A percentile compares a stretch with the other conserved stretches of the same genome.
Evolutionary conservation across 2,329 filamentous ascomycete genomes (phyloP).

Genomic region (Colletotrichum falcatum): DNA sequence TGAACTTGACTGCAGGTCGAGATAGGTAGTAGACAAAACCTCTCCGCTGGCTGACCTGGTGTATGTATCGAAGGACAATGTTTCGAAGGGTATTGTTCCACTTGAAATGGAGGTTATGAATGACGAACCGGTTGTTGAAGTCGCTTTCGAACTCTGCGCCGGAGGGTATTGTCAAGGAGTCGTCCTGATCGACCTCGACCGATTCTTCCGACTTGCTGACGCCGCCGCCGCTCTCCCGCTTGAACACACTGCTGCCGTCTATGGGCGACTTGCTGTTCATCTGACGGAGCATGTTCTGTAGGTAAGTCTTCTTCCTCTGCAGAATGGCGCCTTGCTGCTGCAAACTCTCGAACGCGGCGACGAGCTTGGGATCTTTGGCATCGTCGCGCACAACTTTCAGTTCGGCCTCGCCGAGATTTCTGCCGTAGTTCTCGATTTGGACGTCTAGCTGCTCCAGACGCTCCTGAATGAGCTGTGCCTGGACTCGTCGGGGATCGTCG

Average conservation of each 20-base stretch:
- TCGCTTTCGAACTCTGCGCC: conserved; percentile 89
- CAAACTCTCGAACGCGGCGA: conserved; percentile 71
- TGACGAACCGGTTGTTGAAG: conserved; percentile 97
- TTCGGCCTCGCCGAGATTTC: conserved; percentile 80
- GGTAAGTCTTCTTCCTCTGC: conserved; percentile 67
- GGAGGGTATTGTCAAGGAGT: conserved; percentile 74
- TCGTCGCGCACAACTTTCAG: conserved; percentile 69
- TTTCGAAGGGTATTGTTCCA: conserved; percentile 98
- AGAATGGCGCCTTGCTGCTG: conserved; percentile 67
- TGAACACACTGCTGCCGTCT: conserved; percentile 46
- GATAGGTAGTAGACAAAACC: conserved; percentile 99
- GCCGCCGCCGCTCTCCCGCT: conserved; percentile 44
- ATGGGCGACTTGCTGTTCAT: conserved; percentile 54
- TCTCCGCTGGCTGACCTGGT: conserved; percentile 94
- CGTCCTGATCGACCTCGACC: conserved; percentile 63
- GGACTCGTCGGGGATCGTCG: conserved; percentile 89
- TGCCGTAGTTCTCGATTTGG: conserved; percentile 81
- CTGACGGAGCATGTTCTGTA: conserved; percentile 69
- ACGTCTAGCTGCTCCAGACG: conserved; percentile 82
- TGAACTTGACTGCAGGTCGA: conserved; percentile 95
- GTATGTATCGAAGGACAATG: conserved; percentile 95
- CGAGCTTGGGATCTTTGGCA: conserved; percentile 61
- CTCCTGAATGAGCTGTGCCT: conserved; percentile 85
- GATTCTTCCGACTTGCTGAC: conserved; percentile 51
- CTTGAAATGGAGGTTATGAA: conserved; percentile 97